Conservation (phyloP, 306 rosid genomes). For the Glycine latifolia region DNA sequence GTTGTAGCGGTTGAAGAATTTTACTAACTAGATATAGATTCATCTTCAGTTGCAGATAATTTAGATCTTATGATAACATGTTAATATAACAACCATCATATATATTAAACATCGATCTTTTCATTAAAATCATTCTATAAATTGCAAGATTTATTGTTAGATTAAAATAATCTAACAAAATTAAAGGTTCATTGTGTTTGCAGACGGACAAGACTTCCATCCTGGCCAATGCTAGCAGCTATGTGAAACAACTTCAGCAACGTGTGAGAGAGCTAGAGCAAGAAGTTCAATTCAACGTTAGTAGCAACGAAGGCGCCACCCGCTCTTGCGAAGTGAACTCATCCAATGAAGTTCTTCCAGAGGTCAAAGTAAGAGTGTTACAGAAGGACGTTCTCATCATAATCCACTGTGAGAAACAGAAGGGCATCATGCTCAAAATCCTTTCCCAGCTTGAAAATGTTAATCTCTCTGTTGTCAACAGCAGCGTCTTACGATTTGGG, state of each 20-base stretch:
- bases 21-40: too few species aligned
- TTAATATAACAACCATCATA: too few species aligned
- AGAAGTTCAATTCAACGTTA: slow-evolving; percentile 23
- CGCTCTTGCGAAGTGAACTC: slow-evolving; percentile 1
- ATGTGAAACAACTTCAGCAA: slow-evolving; percentile 47
- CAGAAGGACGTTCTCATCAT: slow-evolving; percentile 42
- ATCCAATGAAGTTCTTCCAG: neutral
- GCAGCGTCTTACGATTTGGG: slow-evolving; percentile 54
- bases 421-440: slow-evolving; percentile 49
- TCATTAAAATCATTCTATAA: too few species aligned
- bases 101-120: too few species aligned
- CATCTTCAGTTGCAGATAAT: too few species aligned
- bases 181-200: too few species aligned
- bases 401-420: slow-evolving; percentile 49
- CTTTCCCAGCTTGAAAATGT: slow-evolving; percentile 40
- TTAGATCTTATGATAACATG: too few species aligned
- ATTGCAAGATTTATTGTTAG: too few species aligned
- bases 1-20: too few species aligned
- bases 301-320: neutral
- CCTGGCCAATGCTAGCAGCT: slow-evolving; percentile 43
- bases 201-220: slow-evolving; percentile 44
- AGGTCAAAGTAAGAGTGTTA: slow-evolving; percentile 44
- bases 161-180: too few species aligned
- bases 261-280: slow-evolving; percentile 53
- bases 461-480: slow-evolving; percentile 45